Conservation (phyloP, 2,329 filamentous ascomycete genomes). For the Colletotrichum salicis region DNA sequence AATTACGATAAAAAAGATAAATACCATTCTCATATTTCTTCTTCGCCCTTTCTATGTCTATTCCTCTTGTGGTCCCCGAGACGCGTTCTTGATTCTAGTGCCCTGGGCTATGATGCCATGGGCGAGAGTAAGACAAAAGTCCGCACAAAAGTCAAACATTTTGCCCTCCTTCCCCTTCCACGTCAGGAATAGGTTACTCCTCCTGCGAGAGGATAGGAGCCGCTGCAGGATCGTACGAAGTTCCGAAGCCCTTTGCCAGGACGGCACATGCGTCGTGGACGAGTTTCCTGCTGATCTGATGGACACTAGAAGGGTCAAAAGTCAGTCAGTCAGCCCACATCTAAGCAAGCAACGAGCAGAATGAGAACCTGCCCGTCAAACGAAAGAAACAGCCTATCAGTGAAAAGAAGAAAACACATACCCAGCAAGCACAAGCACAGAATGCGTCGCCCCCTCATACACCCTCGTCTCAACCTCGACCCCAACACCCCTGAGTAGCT, state of each 20-base stretch:
- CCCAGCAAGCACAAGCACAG: slow-evolving; percentile 24
- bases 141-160: too few species aligned
- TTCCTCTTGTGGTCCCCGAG: neutral
- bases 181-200: neutral
- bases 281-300: slow-evolving; percentile 13
- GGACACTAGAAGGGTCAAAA: neutral
- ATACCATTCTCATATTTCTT: neutral
- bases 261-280: slow-evolving; percentile 18
- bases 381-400: too few species aligned
- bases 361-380: too few species aligned
- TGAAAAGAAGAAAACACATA: neutral
- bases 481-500: slow-evolving; percentile 37
- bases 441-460: slow-evolving; percentile 26
- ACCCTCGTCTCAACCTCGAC: slow-evolving; percentile 13
- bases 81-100: neutral
- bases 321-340: neutral
- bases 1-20: neutral
- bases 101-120: too few species aligned
- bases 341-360: neutral
- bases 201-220: neutral
- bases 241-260: slow-evolving; percentile 17
- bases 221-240: neutral
- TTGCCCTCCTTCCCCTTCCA: too few species aligned
- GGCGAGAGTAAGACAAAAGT: too few species aligned
- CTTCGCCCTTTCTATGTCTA: too few species aligned